Evolutionary conservation across 805 yeast species (phyloP).

Genomic region (Saccharomyces jurei): DNA sequence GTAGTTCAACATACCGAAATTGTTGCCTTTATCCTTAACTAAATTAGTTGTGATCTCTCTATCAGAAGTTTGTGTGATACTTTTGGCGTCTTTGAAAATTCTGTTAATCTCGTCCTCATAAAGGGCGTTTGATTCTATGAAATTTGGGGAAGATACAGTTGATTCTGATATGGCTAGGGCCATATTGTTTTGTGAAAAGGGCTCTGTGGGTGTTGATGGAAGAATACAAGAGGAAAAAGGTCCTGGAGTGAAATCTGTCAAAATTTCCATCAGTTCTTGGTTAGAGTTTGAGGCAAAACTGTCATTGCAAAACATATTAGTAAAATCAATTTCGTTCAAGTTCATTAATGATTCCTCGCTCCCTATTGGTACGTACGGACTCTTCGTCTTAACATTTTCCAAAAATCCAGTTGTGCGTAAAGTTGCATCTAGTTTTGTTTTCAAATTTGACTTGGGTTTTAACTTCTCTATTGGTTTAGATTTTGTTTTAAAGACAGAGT

Average conservation of each 20-base stretch:
- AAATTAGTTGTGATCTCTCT: neutral
- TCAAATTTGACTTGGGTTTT: neutral
- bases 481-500: neutral
- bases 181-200: neutral
- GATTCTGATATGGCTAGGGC: neutral
- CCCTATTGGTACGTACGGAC: neutral
- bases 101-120: neutral
- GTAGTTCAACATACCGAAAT: neutral
- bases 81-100: neutral
- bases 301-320: constrained; percentile 19
- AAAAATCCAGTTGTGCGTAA: neutral
- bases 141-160: neutral
- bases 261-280: neutral
- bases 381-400: neutral
- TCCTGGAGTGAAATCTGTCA: neutral
- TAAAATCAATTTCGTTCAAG: constrained; percentile 28
- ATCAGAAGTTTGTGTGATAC: neutral
- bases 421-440: neutral
- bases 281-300: neutral
- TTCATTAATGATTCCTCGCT: constrained; percentile 3
- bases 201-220: neutral
- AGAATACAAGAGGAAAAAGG: neutral
- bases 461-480: neutral
- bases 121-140: neutral
- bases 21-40: neutral